phyloP scores from a whole-genome alignment of 2,329 filamentous ascomycete genomes.

The Colletotrichum tropicicola region DNA sequence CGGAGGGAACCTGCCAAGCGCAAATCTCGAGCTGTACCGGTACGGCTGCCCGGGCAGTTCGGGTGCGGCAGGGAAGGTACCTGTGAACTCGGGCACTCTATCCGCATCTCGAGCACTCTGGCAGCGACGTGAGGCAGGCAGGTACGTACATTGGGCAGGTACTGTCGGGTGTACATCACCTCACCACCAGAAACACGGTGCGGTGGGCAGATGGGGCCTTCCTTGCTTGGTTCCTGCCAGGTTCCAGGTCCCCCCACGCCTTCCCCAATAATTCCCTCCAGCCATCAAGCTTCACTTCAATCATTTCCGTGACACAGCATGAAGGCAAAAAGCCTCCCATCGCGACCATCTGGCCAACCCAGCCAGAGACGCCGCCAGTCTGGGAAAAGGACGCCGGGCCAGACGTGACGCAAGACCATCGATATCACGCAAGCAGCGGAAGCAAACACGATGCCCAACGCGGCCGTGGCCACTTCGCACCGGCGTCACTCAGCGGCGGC shows the following conservation, averaged over 20 bases:
- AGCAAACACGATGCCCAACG: conserved; percentile 1
- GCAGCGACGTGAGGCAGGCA: too few relatives aligned
- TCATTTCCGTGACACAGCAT: conserved; percentile 22
- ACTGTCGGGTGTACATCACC: too few relatives aligned
- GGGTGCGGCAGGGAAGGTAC: not conserved
- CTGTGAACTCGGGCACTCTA: not conserved
- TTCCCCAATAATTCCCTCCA: conserved; percentile 17
- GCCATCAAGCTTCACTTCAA: conserved; percentile 24
- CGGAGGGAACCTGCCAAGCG: conserved; percentile 21
- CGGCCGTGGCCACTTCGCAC: not conserved
- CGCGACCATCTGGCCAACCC: not conserved
- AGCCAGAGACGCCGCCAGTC: not conserved
- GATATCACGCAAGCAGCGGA: not conserved
- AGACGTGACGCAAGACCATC: not conserved
- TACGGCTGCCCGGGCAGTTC: conserved; percentile 4
- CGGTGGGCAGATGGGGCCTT: not conserved
- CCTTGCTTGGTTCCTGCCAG: conserved; percentile 14
- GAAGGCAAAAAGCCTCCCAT: conserved; percentile 12
- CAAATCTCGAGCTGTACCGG: not conserved
- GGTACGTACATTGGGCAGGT: not conserved
- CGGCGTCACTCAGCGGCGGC: too few relatives aligned
- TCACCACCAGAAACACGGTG: too few relatives aligned
- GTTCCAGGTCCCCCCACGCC: conserved; percentile 27
- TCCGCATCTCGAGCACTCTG: too few relatives aligned
- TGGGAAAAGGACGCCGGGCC: too few relatives aligned